Base-by-base conservation (phyloP, 441 rosid species). In the California macrophylla region DNA sequence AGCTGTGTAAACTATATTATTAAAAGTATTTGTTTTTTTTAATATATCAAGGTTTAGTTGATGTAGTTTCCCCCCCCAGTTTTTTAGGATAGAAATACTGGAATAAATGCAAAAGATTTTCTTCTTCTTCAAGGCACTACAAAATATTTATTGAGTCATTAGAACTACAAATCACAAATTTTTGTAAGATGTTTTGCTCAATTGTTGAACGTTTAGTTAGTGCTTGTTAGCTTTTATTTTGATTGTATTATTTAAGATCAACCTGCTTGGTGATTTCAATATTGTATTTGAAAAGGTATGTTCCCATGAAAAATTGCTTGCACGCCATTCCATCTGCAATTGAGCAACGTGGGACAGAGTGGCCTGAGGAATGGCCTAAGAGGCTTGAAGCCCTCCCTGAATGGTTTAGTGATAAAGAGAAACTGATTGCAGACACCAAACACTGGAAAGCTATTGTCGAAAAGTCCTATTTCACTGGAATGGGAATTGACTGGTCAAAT, bases 331-430 rank as follows among this genome's bases (percentile, higher is more conserved):
- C 97, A 25, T 75, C 72, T 66, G 84, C 89, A 69, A 40, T 82
- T 18, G 58, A 75, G 6, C 78, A 87, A 66, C 91, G 96, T 56
- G 97, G 96, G 69, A 87, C 96, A 64, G 85, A 84, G 69, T 94
- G 98, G 97, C 98, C 98, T 0, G 91, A 87, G 82, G 86, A 89
- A 69, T 91, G 96, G 98, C 98, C 98, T 20, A 84, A 79, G 13
- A 88, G 98, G 85, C 28, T 85, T 78, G 90, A 81, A 88, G 89
- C 75, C 82, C 96, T 56, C 86, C 90, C 81, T 82, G 84, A 4
- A 97, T 97, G 76, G 92, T 94, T 74, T 88, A 91, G 67, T 95
- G 98, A 56, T 88, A 88, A 84, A 80, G 96, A 38, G 96, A 89
- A 54, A 92, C 97, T 5, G 93, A 87, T 64, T n/a, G 82, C 88